phyloP scores from a whole-genome alignment of 1,139 yeast species.

The Zygoascus meyerae region DNA sequence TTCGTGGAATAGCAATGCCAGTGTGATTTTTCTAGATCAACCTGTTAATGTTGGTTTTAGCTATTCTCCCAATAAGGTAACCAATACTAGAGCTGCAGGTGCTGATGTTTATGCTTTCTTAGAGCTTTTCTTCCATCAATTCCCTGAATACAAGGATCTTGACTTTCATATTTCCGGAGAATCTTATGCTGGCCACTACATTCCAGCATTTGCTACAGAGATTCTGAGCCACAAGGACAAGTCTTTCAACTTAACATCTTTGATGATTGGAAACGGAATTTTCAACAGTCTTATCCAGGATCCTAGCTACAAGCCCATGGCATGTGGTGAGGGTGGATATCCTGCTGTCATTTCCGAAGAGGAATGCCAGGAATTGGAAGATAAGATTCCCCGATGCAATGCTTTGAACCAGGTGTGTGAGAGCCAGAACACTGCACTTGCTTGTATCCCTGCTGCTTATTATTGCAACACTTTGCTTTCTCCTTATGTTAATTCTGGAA shows the following conservation, averaged over 20 bases:
- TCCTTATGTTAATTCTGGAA: constrained; percentile 86
- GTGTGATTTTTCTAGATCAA: constrained; percentile 65
- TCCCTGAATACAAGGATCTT: constrained; percentile 68
- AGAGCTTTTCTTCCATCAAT: constrained; percentile 81
- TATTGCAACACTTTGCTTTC: constrained; percentile 87
- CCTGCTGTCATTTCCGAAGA: constrained; percentile 73
- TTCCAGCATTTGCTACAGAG: constrained; percentile 86
- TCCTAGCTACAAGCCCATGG: constrained; percentile 91
- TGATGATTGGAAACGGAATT: constrained; percentile 91
- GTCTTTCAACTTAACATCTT: constrained; percentile 76
- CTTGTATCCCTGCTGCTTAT: constrained; percentile 89
- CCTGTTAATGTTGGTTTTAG: constrained; percentile 78
- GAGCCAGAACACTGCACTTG: constrained; percentile 67
- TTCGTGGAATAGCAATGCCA: constrained; percentile 67
- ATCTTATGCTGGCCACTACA: constrained; percentile 95
- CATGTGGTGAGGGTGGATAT: constrained; percentile 91
- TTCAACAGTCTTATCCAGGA: constrained; percentile 90
- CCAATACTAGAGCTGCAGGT: constrained; percentile 64
- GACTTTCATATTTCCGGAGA: constrained; percentile 96
- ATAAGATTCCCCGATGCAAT: constrained; percentile 73
- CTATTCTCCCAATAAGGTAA: constrained; percentile 39
- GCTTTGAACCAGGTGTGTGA: constrained; percentile 78
- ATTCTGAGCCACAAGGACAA: constrained; percentile 75
- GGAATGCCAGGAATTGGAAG: constrained; percentile 72
- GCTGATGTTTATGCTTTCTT: constrained; percentile 88